Evolutionary conservation across 345 rosid genomes (phyloP).

Genomic region (Garcia nutans): DNA sequence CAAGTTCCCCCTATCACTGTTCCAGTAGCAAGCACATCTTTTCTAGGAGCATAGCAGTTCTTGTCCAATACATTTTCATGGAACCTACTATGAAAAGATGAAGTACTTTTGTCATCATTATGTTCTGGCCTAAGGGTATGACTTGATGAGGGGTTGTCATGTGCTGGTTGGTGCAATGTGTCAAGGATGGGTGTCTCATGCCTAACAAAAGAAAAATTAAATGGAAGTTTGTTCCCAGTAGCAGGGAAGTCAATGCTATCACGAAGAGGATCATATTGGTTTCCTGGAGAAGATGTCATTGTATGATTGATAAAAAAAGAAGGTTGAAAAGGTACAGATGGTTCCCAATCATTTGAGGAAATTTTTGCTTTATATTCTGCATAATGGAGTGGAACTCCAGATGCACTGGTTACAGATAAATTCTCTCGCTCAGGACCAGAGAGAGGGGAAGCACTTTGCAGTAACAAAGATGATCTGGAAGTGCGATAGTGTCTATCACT

Average conservation of each 20-base stretch:
- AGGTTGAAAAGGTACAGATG: slow-evolving; percentile 78
- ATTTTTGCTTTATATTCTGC: slow-evolving; percentile 38
- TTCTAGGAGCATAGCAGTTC: slow-evolving; percentile 30
- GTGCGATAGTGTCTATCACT: slow-evolving; percentile 27
- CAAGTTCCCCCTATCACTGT: slow-evolving; percentile 49
- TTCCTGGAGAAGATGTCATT: slow-evolving; percentile 47
- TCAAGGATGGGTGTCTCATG: slow-evolving; percentile 32
- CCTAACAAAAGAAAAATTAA: slow-evolving; percentile 35
- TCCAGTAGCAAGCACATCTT: slow-evolving; percentile 33
- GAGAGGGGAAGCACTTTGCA: slow-evolving; percentile 36
- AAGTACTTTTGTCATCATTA: slow-evolving; percentile 49
- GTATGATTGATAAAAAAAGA: slow-evolving; percentile 54
- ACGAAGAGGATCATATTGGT: slow-evolving; percentile 59
- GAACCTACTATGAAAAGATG: slow-evolving; percentile 39
- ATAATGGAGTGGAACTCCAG: slow-evolving; percentile 20
- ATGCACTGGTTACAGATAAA: slow-evolving; percentile 15
- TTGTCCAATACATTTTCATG: slow-evolving; percentile 38
- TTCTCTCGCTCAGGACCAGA: slow-evolving; percentile 42
- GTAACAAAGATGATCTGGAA: slow-evolving; percentile 36
- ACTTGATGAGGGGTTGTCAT: slow-evolving; percentile 33
- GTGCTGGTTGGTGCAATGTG: slow-evolving; percentile 33
- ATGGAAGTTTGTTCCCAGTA: slow-evolving; percentile 34
- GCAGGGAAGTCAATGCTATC: slow-evolving; percentile 50
- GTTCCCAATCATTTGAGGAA: slow-evolving; percentile 78
- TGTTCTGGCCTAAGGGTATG: slow-evolving; percentile 26